Evolutionary conservation across 805 yeast species (phyloP).

Genomic region (Candida insectorum): DNA sequence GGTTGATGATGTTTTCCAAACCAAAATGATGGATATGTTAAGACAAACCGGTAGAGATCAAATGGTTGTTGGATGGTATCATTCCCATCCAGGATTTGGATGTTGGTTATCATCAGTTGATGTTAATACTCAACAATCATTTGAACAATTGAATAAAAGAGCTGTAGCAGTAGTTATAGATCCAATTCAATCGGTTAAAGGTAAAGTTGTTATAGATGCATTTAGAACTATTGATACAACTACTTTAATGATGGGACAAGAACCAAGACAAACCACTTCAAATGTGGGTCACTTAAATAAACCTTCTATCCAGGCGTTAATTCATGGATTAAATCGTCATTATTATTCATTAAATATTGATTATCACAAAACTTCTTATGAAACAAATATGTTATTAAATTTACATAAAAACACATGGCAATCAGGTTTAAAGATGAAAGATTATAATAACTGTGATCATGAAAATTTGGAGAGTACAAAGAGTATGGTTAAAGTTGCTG

Average conservation of each 20-base stretch:
- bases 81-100: constrained; percentile 99
- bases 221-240: constrained; percentile 90
- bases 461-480: constrained; percentile 70
- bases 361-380: constrained; percentile 87
- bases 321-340: constrained; percentile 95
- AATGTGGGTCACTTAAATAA: constrained; percentile 93
- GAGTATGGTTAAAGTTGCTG: constrained; percentile 84
- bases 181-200: constrained; percentile 98
- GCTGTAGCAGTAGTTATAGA: constrained; percentile 99
- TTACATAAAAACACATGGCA: constrained; percentile 96
- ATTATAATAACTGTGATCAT: constrained; percentile 75
- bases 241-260: constrained; percentile 90
- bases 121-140: constrained; percentile 96
- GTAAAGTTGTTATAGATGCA: constrained; percentile 98
- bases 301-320: constrained; percentile 94
- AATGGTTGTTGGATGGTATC: constrained; percentile 99
- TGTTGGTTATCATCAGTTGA: constrained; percentile 98
- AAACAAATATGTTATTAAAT: constrained; percentile 89
- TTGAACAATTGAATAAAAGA: constrained; percentile 90
- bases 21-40: constrained; percentile 99
- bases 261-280: constrained; percentile 96
- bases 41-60: constrained; percentile 99
- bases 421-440: constrained; percentile 75
- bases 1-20: constrained; percentile 97
- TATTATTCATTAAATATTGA: constrained; percentile 94